Evolutionary conservation across 1,139 yeast species (phyloP).

Genomic region (Pichia sp.): DNA sequence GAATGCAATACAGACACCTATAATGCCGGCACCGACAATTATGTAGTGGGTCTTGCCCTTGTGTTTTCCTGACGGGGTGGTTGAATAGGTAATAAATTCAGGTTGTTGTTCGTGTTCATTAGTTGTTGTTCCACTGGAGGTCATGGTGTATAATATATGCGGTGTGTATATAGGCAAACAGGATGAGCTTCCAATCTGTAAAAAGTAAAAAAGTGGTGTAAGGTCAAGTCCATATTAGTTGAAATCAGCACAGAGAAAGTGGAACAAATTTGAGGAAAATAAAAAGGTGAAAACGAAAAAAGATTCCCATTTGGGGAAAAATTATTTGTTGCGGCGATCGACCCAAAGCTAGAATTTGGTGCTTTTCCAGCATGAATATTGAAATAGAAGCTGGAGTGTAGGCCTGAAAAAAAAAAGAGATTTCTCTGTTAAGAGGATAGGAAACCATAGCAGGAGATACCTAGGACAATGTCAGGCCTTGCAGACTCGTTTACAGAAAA

Average conservation of each 20-base stretch:
- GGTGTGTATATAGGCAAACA: no score
- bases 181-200: no score
- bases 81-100: constrained; percentile 30
- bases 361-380: neutral
- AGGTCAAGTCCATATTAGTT: neutral
- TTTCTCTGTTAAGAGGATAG: no score
- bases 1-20: constrained; percentile 93
- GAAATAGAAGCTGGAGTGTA: neutral
- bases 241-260: neutral
- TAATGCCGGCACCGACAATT: constrained; percentile 90
- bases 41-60: constrained; percentile 62
- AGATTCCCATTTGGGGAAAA: no score
- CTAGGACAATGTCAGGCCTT: constrained; percentile 13
- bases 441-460: no score
- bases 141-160: neutral
- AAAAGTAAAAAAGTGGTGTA: no score
- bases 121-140: constrained; percentile 12
- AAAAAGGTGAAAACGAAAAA: neutral
- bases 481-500: constrained; percentile 12
- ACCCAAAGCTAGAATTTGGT: neutral
- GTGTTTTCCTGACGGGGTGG: constrained; percentile 50
- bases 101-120: constrained; percentile 17
- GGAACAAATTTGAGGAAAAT: neutral
- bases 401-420: neutral
- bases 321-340: neutral